These are phyloP conservation scores for Coemansia sp. DNA, from an alignment of 192 early-diverging fungal genomes.

Conservation along the genomic window DNA sequence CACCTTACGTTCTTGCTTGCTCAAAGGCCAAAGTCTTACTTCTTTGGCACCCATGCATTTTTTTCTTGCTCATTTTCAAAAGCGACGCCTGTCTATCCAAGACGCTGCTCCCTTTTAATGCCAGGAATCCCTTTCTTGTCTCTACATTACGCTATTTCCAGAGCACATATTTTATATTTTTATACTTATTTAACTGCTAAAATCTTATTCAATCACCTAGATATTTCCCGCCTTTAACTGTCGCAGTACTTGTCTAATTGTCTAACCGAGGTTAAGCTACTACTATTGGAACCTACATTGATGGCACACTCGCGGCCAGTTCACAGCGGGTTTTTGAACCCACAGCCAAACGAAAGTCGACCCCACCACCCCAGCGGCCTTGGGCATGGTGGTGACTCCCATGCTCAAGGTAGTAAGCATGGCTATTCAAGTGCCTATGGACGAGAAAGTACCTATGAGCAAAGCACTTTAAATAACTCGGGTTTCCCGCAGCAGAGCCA, in stretches of 20 bases:
- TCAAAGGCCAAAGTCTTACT: neutral
- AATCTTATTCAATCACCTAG: neutral
- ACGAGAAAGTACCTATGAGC: neutral
- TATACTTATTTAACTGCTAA: slow-evolving; percentile 1
- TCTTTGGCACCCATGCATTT: neutral
- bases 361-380: neutral
- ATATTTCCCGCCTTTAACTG: neutral
- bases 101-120: neutral
- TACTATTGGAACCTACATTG: neutral
- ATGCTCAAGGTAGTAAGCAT: neutral
- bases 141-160: neutral
- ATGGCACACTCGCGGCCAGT: slow-evolving; percentile 12
- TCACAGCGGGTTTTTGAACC: slow-evolving; percentile 10
- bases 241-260: slow-evolving; percentile 2
- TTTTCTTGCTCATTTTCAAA: neutral
- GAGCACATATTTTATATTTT: neutral
- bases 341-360: slow-evolving; percentile 9
- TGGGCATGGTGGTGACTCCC: neutral
- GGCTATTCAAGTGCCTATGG: neutral
- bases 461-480: neutral
- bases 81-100: neutral
- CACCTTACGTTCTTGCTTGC: neutral
- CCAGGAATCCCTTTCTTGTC: neutral
- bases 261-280: neutral
- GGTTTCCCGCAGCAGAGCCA: slow-evolving; percentile 4